Evolutionary conservation across 2,329 filamentous ascomycete species (phyloP), one percentile per base, ranked within the genome.

Genomic region (Aurifilum marmelostoma): DNA sequence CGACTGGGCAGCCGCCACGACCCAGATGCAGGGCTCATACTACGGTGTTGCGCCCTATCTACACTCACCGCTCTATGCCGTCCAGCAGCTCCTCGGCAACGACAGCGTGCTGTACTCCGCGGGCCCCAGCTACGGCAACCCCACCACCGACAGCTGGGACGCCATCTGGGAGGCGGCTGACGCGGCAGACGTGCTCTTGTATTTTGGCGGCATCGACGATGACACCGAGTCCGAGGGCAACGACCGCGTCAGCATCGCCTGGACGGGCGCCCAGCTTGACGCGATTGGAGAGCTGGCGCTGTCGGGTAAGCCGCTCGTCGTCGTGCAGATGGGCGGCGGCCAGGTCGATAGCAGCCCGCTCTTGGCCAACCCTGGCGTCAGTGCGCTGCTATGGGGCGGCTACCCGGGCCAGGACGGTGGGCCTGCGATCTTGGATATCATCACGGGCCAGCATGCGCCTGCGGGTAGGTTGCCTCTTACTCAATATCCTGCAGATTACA

Each of bases 401-500:
- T 89, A 87, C 68, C 87, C 88, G 0, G 87, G 88, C 1, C 87
- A 89, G 75, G 83, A 84, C 52, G 88, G 88, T 16, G 88, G 88
- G 2, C 76, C 77, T 11, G 88, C 87, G 0, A 74, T 89, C 14
- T 77, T 88, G 63, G 81, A 88, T 68, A 79, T 89, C 66, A 73
- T 89, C 41, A 83, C 80, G 11, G 87, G 87, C 2, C 78, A 77
- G 2, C 76, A 75, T 2, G 79, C 84, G 0, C 85, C 85, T 2
- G 87, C 85, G 9, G 87, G 85, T 1, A 79, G 87, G 52, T 75
- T 89, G 4, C 84, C 86, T 0, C 77, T 84, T 1, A 89, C 87
- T 1, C 82, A 87, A 74, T 89, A 89, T 71, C 86, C 86, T 0
- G 79, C 82, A 0, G 75, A 76, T 27, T 89, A 88, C 72, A 79